Conservation (phyloP, 179 eudicot genomes). For the Beta lomatogona region DNA sequence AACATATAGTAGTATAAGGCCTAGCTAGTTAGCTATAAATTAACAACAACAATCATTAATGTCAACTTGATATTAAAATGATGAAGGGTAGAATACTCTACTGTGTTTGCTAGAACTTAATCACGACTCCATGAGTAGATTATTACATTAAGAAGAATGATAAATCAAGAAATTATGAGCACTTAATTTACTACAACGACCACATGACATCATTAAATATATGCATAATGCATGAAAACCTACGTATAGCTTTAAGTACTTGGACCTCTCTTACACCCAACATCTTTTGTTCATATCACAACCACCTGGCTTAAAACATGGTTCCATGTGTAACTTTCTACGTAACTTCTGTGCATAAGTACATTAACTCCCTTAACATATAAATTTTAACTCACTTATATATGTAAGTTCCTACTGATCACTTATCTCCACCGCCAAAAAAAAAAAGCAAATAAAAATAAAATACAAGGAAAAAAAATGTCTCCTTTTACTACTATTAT, state of each 20-base stretch:
- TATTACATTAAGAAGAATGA: too few species aligned
- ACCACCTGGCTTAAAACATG: constrained; percentile 13
- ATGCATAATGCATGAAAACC: not conserved
- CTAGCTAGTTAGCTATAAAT: too few species aligned
- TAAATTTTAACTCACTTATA: not conserved
- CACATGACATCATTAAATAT: not conserved
- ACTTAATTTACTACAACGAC: not conserved
- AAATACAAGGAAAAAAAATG: constrained; percentile 11
- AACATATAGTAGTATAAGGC: too few species aligned
- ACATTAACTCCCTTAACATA: not conserved
- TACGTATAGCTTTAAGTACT: not conserved
- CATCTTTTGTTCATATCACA: constrained; percentile 3
- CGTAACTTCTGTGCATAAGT: not conserved
- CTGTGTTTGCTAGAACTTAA: too few species aligned
- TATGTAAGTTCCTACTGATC: not conserved
- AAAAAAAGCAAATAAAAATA: not conserved
- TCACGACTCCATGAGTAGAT: too few species aligned
- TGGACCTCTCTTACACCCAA: not conserved
- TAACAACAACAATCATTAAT: too few species aligned
- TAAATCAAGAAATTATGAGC: not conserved
- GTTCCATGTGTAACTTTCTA: constrained; percentile 2
- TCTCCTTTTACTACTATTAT: constrained; percentile 21
- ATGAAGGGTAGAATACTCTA: too few species aligned
- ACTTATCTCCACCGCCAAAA: constrained; percentile 15
- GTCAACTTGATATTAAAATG: too few species aligned